Evolutionary conservation across 441 rosid genomes (phyloP), one percentile per base, ranked within the genome.

Genomic region (Capsella rubella): DNA sequence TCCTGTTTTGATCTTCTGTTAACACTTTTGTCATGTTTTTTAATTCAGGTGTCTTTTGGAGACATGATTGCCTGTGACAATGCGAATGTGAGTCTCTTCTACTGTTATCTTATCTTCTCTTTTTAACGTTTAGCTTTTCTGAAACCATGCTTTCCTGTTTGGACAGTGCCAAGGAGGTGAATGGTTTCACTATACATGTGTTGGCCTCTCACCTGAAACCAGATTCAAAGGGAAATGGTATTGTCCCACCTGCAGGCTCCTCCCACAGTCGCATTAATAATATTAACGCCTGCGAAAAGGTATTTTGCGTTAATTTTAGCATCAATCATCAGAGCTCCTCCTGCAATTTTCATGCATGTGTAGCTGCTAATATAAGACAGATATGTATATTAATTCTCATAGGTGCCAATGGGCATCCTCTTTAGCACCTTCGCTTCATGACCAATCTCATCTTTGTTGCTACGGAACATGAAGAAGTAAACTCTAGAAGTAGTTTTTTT

Each of bases 31-130:
- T 27, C 69, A 72, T 67, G 18, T 67, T 35, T 79, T 35, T 79
- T 1, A 21, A 21, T 21, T 76, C 78, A 96, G 97, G 98, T 93
- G 58, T 96, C 99, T 5, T 96, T 87, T 70, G 98, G 99, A 78
- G 98, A 96, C 84, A 96, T 96, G 99, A 93, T 96, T 76, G 98
- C 99, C 15, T 96, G 99, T 69, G 99, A 96, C 80, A 96, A 96
- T 55, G 98, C 93, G 87, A 90, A 88, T 55, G 99, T 93, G 79
- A 91, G 97, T 79, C 60, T 40, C 43, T 43, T 74, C 37, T 67
- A 5, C 53, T 43, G 27, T 6, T 27, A 51, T 58, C 52, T 25
- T 7, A n/a, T 28, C 45, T 65, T 71, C 52, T 18, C 13, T 12
- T 58, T 51, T 71, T 9, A 37, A 3, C 59, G 51, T 59, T 51